These are phyloP conservation scores for Ascodesmis nigricans DNA, from an alignment of 495 filamentous ascomycete genomes.

Conservation along the genomic window DNA sequence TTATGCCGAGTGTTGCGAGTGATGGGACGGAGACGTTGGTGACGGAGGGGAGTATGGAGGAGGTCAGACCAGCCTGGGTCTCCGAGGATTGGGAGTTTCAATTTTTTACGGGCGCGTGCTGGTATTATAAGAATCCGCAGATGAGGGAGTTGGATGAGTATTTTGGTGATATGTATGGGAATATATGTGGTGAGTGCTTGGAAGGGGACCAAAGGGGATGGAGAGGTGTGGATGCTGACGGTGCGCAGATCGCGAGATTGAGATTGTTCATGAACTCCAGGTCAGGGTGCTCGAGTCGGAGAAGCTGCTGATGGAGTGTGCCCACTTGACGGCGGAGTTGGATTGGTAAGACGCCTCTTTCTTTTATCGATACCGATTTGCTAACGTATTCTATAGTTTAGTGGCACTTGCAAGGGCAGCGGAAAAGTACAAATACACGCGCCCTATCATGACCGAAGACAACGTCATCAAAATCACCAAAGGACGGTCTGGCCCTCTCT, in stretches of 20 bases:
- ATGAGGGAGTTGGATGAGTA: conserved; percentile 69
- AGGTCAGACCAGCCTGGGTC: conserved; percentile 33
- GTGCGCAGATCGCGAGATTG: conserved; percentile 60
- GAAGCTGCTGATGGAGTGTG: conserved; percentile 39
- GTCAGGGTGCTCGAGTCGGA: conserved; percentile 51
- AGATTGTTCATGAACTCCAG: conserved; percentile 61
- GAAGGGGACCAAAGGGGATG: background rate
- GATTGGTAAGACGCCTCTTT: conserved; percentile 52
- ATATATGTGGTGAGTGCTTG: conserved; percentile 48
- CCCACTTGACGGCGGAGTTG: conserved; percentile 64
- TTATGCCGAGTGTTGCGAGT: conserved; percentile 28
- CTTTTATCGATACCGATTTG: conserved; percentile 2
- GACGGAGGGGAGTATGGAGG: background rate
- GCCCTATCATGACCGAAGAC: conserved; percentile 44
- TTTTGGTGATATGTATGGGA: conserved; percentile 64
- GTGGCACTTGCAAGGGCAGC: conserved; percentile 65
- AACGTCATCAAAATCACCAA: conserved; percentile 58
- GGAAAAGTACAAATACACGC: conserved; percentile 44
- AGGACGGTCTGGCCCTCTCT: conserved; percentile 36
- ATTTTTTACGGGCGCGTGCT: conserved; percentile 47
- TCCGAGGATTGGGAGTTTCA: conserved; percentile 57
- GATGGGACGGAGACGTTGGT: background rate
- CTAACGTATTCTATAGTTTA: conserved; percentile 30
- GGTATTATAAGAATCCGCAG: conserved; percentile 69
- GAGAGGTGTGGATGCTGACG: conserved; percentile 14